Conservation (phyloP, 352 stramenopile species). For the Thalassiosira ordinaria region DNA sequence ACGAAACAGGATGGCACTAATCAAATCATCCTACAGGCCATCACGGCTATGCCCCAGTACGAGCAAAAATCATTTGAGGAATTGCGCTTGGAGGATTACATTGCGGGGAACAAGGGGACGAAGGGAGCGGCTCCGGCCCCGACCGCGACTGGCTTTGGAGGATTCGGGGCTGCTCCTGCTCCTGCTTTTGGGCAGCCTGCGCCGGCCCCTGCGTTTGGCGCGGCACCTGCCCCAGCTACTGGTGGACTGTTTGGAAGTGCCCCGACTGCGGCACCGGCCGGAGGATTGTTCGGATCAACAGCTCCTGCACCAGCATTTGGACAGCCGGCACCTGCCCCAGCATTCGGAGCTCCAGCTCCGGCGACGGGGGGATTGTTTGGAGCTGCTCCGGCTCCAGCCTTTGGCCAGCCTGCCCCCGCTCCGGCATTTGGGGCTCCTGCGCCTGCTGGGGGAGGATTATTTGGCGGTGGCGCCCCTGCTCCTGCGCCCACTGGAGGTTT, state of each 20-base stretch:
- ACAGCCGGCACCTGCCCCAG: constrained; percentile 34
- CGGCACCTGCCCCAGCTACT: constrained; percentile 32
- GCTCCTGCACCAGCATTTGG: constrained; percentile 44
- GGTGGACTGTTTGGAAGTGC: constrained; percentile 35
- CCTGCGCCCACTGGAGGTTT: constrained; percentile 50
- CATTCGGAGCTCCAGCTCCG: constrained; percentile 35
- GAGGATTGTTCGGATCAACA: constrained; percentile 54
- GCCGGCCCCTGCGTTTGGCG: constrained; percentile 33
- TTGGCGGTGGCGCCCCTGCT: too few relatives aligned
- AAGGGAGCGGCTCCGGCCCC: constrained; percentile 36
- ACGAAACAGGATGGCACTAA: constrained; percentile 68
- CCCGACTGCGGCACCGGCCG: neutral
- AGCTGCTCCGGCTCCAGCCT: constrained; percentile 19
- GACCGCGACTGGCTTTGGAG: constrained; percentile 38
- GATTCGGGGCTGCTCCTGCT: constrained; percentile 56
- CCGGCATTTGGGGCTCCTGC: constrained; percentile 47
- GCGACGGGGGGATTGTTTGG: constrained; percentile 41
- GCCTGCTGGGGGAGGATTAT: constrained; percentile 53
- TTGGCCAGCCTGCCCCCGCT: constrained; percentile 57
- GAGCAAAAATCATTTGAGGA: constrained; percentile 86
- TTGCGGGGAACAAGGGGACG: constrained; percentile 74
- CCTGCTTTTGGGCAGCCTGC: constrained; percentile 41
- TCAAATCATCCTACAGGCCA: constrained; percentile 80
- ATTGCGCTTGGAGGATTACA: constrained; percentile 86
- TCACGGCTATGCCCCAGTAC: constrained; percentile 84